A percentile compares a stretch with the other conserved stretches of the same genome.
Conservation (phyloP, 2,329 filamentous ascomycete species). For the Pseudogymnoascus destructans region DNA sequence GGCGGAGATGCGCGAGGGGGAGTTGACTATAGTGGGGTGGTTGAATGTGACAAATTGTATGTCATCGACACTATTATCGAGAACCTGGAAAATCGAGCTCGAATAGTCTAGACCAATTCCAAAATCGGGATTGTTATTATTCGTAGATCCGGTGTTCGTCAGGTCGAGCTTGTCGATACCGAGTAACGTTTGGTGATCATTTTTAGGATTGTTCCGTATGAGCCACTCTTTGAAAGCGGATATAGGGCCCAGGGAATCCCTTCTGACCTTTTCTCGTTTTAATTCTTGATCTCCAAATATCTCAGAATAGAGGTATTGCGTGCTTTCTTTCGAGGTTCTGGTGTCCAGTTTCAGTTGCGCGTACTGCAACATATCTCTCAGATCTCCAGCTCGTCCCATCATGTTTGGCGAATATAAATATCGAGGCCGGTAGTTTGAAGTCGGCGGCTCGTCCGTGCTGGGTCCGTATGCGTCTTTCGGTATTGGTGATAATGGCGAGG, state of each 20-base stretch:
- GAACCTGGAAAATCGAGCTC: constrained; percentile 17
- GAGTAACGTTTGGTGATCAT: constrained; percentile 12
- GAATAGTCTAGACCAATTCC: constrained; percentile 20
- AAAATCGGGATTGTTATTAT: constrained; percentile 10
- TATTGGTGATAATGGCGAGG: constrained; percentile 38
- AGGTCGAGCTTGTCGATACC: constrained; percentile 20
- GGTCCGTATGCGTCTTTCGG: constrained; percentile 36
- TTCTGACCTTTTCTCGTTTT: constrained; percentile 31
- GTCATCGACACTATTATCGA: constrained; percentile 15
- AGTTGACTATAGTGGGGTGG: constrained; percentile 11
- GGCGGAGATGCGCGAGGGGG: constrained; percentile 10
- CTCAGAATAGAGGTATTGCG: constrained; percentile 30
- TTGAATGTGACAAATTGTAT: constrained; percentile 16
- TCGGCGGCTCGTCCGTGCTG: constrained; percentile 29
- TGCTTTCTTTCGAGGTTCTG: constrained; percentile 13
- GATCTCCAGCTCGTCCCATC: constrained; percentile 38
- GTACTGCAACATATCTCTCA: constrained; percentile 33
- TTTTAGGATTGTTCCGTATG: not conserved
- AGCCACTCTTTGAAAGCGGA: constrained; percentile 29
- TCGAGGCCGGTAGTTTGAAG: constrained; percentile 30
- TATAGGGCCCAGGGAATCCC: constrained; percentile 23
- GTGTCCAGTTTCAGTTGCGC: constrained; percentile 7
- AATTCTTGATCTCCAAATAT: constrained; percentile 42
- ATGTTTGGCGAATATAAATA: constrained; percentile 36
- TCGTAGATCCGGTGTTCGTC: not conserved